These are phyloP conservation scores for Schizochytrium sp. DNA, from an alignment of 108 stramenopile genomes.

Conservation along the genomic window DNA sequence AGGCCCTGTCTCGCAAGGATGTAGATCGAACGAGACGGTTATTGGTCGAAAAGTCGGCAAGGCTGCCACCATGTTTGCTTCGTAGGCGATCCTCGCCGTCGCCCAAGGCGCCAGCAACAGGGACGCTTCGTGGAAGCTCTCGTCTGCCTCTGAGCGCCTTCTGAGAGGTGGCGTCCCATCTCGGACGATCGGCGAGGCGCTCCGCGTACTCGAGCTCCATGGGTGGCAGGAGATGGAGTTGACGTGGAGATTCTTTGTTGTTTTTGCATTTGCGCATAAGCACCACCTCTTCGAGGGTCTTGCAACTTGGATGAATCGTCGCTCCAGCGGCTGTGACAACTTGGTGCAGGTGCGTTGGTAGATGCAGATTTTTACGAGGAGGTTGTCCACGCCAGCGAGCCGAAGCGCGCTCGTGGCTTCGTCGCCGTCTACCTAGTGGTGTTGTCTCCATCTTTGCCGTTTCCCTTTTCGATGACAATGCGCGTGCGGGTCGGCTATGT, in stretches of 20 bases:
- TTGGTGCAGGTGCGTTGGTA: neutral
- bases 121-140: neutral
- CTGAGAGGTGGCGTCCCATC: neutral
- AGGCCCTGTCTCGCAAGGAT: too few species aligned
- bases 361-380: neutral
- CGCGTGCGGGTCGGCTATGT: too few species aligned
- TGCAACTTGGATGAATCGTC: neutral
- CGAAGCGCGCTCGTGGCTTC: neutral
- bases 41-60: too few species aligned
- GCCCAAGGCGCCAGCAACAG: neutral
- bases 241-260: neutral
- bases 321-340: neutral
- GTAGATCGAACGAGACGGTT: too few species aligned
- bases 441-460: too few species aligned
- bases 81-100: too few species aligned
- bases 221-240: neutral
- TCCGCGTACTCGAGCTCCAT: neutral
- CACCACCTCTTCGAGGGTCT: conserved; percentile 1
- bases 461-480: too few species aligned
- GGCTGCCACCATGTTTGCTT: too few species aligned
- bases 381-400: neutral
- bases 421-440: too few species aligned
- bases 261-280: neutral
- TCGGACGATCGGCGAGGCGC: neutral
- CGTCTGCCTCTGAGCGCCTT: neutral